Evolutionary conservation across 768 basidiomycete species (phyloP), one percentile per base, ranked within the genome.

Genomic region (Mrakia hoshinonis): DNA sequence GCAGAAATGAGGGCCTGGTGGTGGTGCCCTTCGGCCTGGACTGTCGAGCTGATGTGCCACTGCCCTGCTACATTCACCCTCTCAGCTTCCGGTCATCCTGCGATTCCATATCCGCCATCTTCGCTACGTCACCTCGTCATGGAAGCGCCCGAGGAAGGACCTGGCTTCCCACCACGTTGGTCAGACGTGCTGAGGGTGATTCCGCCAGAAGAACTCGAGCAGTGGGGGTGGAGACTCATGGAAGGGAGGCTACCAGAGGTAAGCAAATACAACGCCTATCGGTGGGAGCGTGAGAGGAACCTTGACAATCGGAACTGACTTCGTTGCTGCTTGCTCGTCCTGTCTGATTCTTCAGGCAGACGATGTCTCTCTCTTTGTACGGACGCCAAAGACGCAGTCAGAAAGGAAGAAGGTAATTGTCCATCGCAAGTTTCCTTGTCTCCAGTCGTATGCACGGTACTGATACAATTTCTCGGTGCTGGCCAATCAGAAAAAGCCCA

Each of bases 131-230:
- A 31, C 20, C 49, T 72, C 0, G 58, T 67, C 3, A 48, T 62
- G 47, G 70, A 72, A 13, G 47, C 63, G 31, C 66, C 70, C n/a
- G 70, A 72, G 24, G 70, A 67, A 52, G 49, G 31, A 24, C 26
- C 26, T n/a, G 39, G 10, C 18, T 39, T 13, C 20, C 67, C 51
- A 13, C 26, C 55, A 13, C 65, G 24, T 4, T 31, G 51, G 39
- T 46, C 36, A 18, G 58, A 61, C 12, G 4, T 6, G 0, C 20
- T 68, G 12, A 36, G 24, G 67, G 38, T 39, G 6, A 18, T 46
- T 2, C 31, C 39, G 43, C 51, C 51, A 46, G 55, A 39, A 22
- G 52, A 68, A 18, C 39, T 68, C 2, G 67, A 68, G 39, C 39
- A 39, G 43, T 47, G 29, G 34, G 67, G 67, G 15, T 68, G 67